These are phyloP conservation scores for Oldenlandia corymbosa DNA, from an alignment of 257 asterid genomes.

Conservation along the genomic window DNA sequence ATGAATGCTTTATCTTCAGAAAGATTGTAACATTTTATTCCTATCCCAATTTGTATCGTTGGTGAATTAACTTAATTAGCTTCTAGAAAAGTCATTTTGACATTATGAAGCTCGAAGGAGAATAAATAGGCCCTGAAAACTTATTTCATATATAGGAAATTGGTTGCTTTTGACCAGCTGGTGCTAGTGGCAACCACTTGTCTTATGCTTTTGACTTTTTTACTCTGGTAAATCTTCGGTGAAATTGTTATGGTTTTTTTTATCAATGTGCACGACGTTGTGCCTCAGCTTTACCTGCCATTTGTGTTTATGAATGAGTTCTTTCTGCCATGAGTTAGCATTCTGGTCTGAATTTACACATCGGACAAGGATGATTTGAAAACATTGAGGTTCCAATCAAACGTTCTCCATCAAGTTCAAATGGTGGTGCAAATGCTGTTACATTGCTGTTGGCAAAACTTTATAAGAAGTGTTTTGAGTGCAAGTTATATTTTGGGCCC, in stretches of 20 bases:
- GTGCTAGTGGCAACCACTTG: too few relatives aligned
- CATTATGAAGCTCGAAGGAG: neutral
- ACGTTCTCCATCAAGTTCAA: neutral
- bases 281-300: neutral
- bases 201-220: neutral
- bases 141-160: neutral
- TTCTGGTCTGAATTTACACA: too few relatives aligned
- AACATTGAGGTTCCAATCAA: neutral
- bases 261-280: neutral
- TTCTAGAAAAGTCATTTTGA: neutral
- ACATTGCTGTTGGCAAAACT: neutral
- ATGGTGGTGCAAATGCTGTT: neutral
- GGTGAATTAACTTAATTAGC: neutral
- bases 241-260: neutral
- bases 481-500: neutral
- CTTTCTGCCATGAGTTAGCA: neutral
- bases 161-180: neutral
- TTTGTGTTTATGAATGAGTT: neutral
- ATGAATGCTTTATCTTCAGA: neutral
- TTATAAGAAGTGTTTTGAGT: neutral
- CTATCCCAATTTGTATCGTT: neutral
- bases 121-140: too few relatives aligned
- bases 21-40: neutral
- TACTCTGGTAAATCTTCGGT: too few relatives aligned
- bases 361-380: neutral